These are phyloP conservation scores for Cocos nucifera DNA, from an alignment of 176 grass and related monocot genomes.

Conservation along the genomic window DNA sequence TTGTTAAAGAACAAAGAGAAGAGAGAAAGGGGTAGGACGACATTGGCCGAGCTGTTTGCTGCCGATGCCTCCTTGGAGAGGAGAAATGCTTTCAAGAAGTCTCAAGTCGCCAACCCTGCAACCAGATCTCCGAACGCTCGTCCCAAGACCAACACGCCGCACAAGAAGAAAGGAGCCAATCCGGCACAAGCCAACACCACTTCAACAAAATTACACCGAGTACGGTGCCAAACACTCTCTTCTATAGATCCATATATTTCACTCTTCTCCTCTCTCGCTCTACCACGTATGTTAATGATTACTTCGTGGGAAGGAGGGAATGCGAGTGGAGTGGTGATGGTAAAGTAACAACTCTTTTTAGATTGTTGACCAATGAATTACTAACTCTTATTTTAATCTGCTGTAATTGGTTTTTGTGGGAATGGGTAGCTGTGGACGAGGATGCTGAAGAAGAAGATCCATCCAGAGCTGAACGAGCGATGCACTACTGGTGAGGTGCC, in stretches of 20 bases:
- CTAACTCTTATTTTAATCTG: slow-evolving; percentile 1
- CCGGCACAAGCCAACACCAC: slow-evolving; percentile 19
- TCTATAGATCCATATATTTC: background rate
- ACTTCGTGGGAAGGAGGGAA: background rate
- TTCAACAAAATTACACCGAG: slow-evolving; percentile 55
- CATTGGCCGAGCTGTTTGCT: slow-evolving; percentile 92
- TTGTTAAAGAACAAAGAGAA: slow-evolving; percentile 59
- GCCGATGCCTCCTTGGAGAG: slow-evolving; percentile 39
- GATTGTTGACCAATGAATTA: background rate
- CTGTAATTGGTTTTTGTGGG: slow-evolving; percentile 18
- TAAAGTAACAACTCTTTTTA: slow-evolving; percentile 16
- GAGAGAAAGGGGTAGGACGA: slow-evolving; percentile 67
- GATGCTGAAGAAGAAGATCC: slow-evolving; percentile 94
- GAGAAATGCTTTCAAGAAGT: slow-evolving; percentile 24
- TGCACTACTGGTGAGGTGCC: slow-evolving; percentile 27
- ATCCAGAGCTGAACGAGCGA: slow-evolving; percentile 58
- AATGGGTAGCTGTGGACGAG: slow-evolving; percentile 83
- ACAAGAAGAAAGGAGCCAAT: slow-evolving; percentile 40
- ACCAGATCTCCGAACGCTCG: slow-evolving; percentile 22
- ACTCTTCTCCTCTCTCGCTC: slow-evolving; percentile 7
- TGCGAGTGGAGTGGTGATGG: background rate
- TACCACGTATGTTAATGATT: background rate
- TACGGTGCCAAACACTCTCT: slow-evolving; percentile 12
- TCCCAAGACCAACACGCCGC: slow-evolving; percentile 34
- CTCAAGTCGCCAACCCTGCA: slow-evolving; percentile 9